These are phyloP conservation scores for Coprinopsis cinerea DNA, from an alignment of 768 basidiomycete species.

Conservation along the genomic window DNA sequence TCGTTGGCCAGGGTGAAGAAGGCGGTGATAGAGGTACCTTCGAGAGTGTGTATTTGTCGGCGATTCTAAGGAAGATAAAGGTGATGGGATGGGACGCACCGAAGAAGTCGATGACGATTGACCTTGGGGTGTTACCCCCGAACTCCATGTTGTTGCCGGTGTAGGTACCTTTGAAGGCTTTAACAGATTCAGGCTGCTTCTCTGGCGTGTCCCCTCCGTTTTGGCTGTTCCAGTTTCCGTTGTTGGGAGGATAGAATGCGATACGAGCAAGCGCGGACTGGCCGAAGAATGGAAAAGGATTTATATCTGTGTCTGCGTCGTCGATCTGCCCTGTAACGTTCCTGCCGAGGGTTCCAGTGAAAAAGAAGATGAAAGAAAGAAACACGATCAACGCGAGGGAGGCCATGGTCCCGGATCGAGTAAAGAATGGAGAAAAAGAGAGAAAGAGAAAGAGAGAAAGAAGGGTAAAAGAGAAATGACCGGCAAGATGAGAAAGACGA, in stretches of 20 bases:
- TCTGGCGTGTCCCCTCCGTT: not conserved
- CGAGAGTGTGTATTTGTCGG: not conserved
- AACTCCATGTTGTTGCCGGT: not conserved
- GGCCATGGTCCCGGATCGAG: not conserved
- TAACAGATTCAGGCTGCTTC: not conserved
- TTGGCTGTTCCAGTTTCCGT: not conserved
- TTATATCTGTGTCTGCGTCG: not conserved
- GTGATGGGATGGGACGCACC: not conserved
- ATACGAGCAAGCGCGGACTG: not conserved
- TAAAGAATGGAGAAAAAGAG: not conserved
- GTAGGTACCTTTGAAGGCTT: not conserved
- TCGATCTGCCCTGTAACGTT: not conserved
- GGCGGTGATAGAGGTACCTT: not conserved
- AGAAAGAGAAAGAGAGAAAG: not conserved
- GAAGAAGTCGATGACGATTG: slow-evolving; percentile 2
- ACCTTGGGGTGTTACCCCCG: not conserved
- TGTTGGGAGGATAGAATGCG: not conserved
- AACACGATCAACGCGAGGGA: slow-evolving; percentile 2
- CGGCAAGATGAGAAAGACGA: not conserved
- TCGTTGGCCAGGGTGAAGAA: slow-evolving; percentile 1
- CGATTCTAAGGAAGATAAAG: not conserved
- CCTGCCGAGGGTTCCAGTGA: not conserved
- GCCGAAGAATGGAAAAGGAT: not conserved
- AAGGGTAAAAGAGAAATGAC: not conserved
- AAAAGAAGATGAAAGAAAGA: not conserved